These are phyloP conservation scores for Dioscorea zingiberensis DNA, from an alignment of 106 monocot species.

Conservation along the genomic window DNA sequence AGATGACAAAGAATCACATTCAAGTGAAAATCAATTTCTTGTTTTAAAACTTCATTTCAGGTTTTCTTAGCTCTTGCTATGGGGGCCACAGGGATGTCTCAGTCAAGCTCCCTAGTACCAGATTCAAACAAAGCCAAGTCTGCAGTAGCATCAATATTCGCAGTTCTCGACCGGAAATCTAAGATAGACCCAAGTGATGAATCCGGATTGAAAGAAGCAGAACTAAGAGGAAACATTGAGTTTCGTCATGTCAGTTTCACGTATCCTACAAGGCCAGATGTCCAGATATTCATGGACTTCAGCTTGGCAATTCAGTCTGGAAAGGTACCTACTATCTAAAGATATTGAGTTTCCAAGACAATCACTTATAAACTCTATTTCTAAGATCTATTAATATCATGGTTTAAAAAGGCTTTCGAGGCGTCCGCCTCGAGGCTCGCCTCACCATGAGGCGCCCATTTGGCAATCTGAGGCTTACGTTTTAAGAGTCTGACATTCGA, in stretches of 20 bases:
- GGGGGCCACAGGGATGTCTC: slow-evolving; percentile 50
- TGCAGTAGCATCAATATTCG: slow-evolving; percentile 55
- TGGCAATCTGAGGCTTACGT: no score
- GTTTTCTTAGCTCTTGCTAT: slow-evolving; percentile 67
- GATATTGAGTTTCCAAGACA: no score
- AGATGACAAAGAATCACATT: no score
- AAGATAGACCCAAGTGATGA: slow-evolving; percentile 61
- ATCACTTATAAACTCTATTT: no score
- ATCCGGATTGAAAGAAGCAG: slow-evolving; percentile 19
- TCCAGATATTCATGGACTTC: slow-evolving; percentile 58
- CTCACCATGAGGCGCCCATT: no score
- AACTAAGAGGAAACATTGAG: slow-evolving; percentile 52
- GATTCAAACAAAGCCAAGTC: slow-evolving; percentile 59
- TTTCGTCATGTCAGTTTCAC: slow-evolving; percentile 63
- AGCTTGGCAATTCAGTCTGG: slow-evolving; percentile 58
- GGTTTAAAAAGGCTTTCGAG: no score
- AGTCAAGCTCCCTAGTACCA: slow-evolving; percentile 53
- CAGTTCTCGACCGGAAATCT: slow-evolving; percentile 58
- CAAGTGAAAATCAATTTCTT: neutral
- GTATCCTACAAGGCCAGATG: slow-evolving; percentile 58
- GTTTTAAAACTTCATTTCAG: slow-evolving; percentile 14
- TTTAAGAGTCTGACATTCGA: no score
- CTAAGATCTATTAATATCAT: no score
- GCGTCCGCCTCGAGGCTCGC: no score
- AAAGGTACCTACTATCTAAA: slow-evolving; percentile 35